Evolutionary conservation across 148 eudicot species (phyloP).

Genomic region (Vaccinium macrocarpon): DNA sequence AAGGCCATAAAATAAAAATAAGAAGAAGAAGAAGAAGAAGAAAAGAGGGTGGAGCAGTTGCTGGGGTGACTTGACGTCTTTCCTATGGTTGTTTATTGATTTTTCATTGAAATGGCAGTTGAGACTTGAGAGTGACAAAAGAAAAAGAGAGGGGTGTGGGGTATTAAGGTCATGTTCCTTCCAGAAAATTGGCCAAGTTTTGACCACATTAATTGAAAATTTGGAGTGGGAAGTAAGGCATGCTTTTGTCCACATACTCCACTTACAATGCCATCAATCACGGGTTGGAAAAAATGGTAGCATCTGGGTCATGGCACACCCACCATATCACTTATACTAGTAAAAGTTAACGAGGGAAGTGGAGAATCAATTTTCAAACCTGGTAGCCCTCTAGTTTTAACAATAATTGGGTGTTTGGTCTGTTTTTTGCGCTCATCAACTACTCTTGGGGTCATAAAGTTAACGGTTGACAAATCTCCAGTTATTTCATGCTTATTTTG

Average conservation of each 20-base stretch:
- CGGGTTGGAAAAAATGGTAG: conserved; percentile 17
- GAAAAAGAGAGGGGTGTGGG: conserved; percentile 1
- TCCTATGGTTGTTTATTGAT: background rate
- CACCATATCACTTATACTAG: background rate
- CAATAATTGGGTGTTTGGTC: background rate
- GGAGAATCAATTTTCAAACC: background rate
- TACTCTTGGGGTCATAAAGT: background rate
- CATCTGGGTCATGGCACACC: conserved; percentile 18
- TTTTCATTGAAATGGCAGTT: conserved; percentile 22
- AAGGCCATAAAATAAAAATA: too few species aligned
- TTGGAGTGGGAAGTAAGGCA: conserved; percentile 8
- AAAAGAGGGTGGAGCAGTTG: background rate
- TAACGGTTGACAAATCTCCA: too few species aligned
- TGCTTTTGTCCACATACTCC: background rate
- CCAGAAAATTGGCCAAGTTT: background rate
- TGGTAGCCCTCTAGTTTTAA: background rate
- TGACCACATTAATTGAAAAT: background rate
- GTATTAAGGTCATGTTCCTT: background rate
- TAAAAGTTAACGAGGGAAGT: background rate
- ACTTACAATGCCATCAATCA: conserved; percentile 26
- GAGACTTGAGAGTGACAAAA: conserved; percentile 55
- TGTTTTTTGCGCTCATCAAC: background rate
- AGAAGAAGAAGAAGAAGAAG: too few species aligned
- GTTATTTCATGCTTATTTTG: too few species aligned
- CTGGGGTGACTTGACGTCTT: conserved; percentile 11